phyloP scores from a whole-genome alignment of 208 protist species.

The Lotmaria passim region DNA sequence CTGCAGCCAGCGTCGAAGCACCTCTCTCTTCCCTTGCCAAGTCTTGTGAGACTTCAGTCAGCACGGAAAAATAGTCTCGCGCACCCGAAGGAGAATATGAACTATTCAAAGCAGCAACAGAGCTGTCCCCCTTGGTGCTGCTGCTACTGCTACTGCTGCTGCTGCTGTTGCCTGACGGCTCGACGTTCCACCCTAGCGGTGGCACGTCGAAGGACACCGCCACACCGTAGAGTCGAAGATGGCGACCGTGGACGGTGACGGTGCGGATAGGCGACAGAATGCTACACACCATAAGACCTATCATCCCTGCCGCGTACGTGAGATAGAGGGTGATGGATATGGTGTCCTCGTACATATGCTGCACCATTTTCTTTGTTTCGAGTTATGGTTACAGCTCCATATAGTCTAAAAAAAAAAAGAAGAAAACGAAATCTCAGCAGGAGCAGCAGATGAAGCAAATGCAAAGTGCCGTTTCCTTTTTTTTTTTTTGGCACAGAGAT shows the following conservation, averaged over 20 bases:
- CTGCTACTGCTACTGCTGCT: conserved; percentile 5
- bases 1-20: too few relatives aligned
- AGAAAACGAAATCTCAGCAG: conserved; percentile 16
- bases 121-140: not conserved
- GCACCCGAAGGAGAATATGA: too few relatives aligned
- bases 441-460: too few relatives aligned
- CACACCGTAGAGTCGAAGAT: conserved; percentile 45
- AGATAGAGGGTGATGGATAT: conserved; percentile 42
- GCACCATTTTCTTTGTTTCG: not conserved
- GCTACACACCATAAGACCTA: conserved; percentile 53
- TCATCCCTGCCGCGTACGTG: conserved; percentile 38
- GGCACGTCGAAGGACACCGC: conserved; percentile 39
- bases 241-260: conserved; percentile 22
- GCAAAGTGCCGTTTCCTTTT: too few relatives aligned
- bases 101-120: not conserved
- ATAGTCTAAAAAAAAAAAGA: conserved; percentile 14
- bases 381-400: not conserved
- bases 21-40: too few relatives aligned
- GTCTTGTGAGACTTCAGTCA: too few relatives aligned
- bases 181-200: not conserved
- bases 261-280: conserved; percentile 46
- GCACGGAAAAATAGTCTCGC: too few relatives aligned
- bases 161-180: not conserved
- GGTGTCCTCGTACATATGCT: conserved; percentile 44
- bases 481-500: too few relatives aligned